Conservation (phyloP, 768 basidiomycete genomes). For the Holtermanniella nyarrowii region DNA sequence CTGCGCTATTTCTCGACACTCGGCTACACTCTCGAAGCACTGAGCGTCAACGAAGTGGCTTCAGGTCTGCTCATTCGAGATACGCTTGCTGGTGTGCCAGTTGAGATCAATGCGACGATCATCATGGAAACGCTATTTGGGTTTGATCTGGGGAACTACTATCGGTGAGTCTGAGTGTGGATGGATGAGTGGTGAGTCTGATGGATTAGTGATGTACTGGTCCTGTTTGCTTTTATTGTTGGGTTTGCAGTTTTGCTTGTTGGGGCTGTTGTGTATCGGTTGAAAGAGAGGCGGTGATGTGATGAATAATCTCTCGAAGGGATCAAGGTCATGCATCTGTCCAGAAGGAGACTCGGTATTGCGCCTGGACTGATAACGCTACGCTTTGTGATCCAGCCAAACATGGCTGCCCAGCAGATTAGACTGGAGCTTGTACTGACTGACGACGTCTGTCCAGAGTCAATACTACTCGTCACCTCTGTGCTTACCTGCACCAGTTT, state of each 20-base stretch:
- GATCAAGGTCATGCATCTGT: no score
- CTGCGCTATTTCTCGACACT: constrained; percentile 67
- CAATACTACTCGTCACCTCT: no score
- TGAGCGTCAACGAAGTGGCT: constrained; percentile 83
- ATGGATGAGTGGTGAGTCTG: background rate
- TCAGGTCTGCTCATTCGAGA: constrained; percentile 63
- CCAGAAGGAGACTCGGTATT: no score
- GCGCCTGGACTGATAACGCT: no score
- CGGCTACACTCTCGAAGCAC: constrained; percentile 48
- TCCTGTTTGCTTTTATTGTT: constrained; percentile 74
- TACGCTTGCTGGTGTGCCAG: constrained; percentile 66
- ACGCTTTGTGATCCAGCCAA: no score
- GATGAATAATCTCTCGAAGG: no score
- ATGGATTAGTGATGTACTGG: constrained; percentile 56
- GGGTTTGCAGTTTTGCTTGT: constrained; percentile 68
- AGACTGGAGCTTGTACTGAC: no score
- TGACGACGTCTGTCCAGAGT: no score
- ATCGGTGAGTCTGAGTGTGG: constrained; percentile 45
- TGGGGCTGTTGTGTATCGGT: constrained; percentile 61
- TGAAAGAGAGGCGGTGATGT: constrained; percentile 62
- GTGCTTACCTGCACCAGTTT: no score
- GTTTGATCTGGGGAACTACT: constrained; percentile 70
- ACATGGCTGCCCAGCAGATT: no score
- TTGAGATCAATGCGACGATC: constrained; percentile 64
- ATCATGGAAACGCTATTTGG: constrained; percentile 91